phyloP scores from a whole-genome alignment of 306 rosid species.

The Pyrus betulifolia region DNA sequence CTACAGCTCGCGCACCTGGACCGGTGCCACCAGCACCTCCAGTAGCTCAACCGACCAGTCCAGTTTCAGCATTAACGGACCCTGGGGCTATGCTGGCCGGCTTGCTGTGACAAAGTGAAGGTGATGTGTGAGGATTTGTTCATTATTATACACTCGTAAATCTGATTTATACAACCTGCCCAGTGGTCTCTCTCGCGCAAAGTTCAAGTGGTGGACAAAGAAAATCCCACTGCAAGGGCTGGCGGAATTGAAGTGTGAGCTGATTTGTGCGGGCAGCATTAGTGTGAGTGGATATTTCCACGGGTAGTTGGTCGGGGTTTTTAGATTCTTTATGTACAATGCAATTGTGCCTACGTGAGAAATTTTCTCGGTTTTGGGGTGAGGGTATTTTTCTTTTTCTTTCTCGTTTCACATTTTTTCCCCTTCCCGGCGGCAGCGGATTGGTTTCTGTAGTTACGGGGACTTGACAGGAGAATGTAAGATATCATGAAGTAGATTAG shows the following conservation, averaged over 20 bases:
- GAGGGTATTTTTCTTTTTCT: slow-evolving; percentile 21
- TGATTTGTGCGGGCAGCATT: slow-evolving; percentile 39
- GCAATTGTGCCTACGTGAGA: slow-evolving; percentile 52
- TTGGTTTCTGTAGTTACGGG: slow-evolving; percentile 31
- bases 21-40: slow-evolving; percentile 47
- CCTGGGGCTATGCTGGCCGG: slow-evolving; percentile 99
- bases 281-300: slow-evolving; percentile 42
- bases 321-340: slow-evolving; percentile 70
- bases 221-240: slow-evolving; percentile 62
- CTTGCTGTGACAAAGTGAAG: slow-evolving; percentile 51
- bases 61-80: slow-evolving; percentile 49
- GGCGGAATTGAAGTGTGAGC: slow-evolving; percentile 56
- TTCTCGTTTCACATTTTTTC: slow-evolving; percentile 5
- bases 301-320: slow-evolving; percentile 52
- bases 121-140: slow-evolving; percentile 32
- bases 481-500: slow-evolving; percentile 28
- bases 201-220: slow-evolving; percentile 32
- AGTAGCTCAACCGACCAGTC: slow-evolving; percentile 39
- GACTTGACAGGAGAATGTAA: slow-evolving; percentile 27
- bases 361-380: slow-evolving; percentile 34
- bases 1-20: slow-evolving; percentile 28
- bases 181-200: slow-evolving; percentile 21
- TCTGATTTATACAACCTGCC: slow-evolving; percentile 60
- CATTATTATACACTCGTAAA: slow-evolving; percentile 50
- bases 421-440: slow-evolving; percentile 18